Evolutionary conservation across 441 rosid genomes (phyloP), one percentile per base, ranked within the genome.

Genomic region (Isatis lusitanica): DNA sequence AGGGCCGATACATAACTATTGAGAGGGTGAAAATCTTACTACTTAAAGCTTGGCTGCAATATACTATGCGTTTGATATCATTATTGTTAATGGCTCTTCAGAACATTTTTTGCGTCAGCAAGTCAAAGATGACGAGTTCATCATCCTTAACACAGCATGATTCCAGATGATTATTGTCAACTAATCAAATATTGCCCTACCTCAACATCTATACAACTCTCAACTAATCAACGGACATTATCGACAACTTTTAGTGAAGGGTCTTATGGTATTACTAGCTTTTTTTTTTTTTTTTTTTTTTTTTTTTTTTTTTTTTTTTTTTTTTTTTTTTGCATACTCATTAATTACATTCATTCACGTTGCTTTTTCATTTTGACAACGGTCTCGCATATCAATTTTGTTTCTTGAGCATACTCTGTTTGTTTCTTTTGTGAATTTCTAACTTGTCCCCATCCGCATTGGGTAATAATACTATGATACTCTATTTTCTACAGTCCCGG

Each of bases 211-310:
- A 63, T 46, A 48, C 57, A 31, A 18, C 50, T 47, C 80, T 88
- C 96, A 85, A 90, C 96, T 90, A 88, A 85, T 87, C 96, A 88
- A 83, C 80, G 2, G 88, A 84, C 97, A 85, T 84, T 91, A 84
- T 50, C 95, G 86, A 85, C 93, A 85, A 77, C 90, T 84, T 82
- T 21, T 21, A 21, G 24, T 21, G 24, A 21, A 21, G 24, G 24
- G 1, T 21, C 2, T 21, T 21, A 21, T 21, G 24, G 24, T 21
- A 21, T 21, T 21, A 1, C 24, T 21, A 21, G 24, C 24, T 21
- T 21, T 21, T 21, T 21, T 1, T 21, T 21, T 21, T 21, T 21
- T 21, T 21, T 21, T 21, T 21, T 1, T 21, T 21, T 21, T 21
- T 21, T 1, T n/a, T 21, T 21, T 21, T 21, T 21, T 1, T 21